phyloP scores from a whole-genome alignment of 805 yeast species.

The Lachancea dasiensis region DNA sequence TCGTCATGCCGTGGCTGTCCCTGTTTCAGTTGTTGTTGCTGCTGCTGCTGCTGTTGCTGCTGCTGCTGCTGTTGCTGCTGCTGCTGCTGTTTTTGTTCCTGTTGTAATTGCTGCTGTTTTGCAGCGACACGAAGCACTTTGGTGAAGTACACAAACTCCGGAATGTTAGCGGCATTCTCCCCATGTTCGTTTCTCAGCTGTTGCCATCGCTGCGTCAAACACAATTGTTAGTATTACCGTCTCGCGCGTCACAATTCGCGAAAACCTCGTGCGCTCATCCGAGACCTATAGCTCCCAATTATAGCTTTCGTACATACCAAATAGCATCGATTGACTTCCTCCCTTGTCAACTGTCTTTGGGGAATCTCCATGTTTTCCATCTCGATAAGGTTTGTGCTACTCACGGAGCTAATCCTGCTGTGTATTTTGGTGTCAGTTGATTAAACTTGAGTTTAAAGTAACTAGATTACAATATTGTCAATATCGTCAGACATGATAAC shows the following conservation, averaged over 20 bases:
- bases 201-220: conserved; percentile 31
- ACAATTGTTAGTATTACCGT: conserved; percentile 8
- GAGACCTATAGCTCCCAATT: neutral
- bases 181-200: conserved; percentile 33
- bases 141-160: conserved; percentile 33
- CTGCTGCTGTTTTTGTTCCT: conserved; percentile 19
- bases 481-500: no score
- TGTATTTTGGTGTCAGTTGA: no score
- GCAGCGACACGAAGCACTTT: conserved; percentile 33
- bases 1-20: conserved; percentile 7
- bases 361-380: conserved; percentile 27
- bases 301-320: conserved; percentile 13
- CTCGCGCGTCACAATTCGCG: neutral
- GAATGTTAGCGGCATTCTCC: conserved; percentile 30
- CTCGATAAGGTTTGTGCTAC: no score
- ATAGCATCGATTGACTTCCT: conserved; percentile 34
- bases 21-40: conserved; percentile 8
- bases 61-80: conserved; percentile 13
- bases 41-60: conserved; percentile 13
- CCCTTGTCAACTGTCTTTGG: conserved; percentile 30
- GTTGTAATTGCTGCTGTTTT: conserved; percentile 29
- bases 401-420: no score
- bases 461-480: no score
- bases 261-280: neutral
- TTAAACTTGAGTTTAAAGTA: no score